Evolutionary conservation across 2,329 filamentous ascomycete genomes (phyloP), one percentile per base, ranked within the genome.

Genomic region (Emericellopsis atlantica): DNA sequence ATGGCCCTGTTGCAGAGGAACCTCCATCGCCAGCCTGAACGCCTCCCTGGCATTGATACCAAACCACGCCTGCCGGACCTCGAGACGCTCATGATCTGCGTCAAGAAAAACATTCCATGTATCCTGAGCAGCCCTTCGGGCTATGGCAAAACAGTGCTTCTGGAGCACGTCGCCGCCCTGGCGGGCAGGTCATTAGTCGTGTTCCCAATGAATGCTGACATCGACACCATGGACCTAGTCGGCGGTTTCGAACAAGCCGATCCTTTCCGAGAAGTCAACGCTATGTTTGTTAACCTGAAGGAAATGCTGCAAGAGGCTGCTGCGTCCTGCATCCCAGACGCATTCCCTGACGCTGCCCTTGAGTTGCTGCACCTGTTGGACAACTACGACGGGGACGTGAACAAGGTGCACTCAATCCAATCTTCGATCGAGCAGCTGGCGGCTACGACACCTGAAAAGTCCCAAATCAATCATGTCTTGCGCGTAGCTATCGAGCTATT

Each of bases 241-340:
- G 92, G 92, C 53, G 92, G 92, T 0, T 98, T 95, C 54, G 92
- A 98, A 58, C 92, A 98, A 60, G 80, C 86, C 15, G 92, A 98
- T 55, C 79, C 85, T 18, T 70, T 83, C 40, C 74, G 90, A 42
- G 76, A 84, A 45, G 67, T 85, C 5, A 79, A 82, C 41, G 65
- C 68, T n/a, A 54, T 59, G 11, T 55, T 78, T 23, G 65, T 73
- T 37, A 51, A 52, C 26, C 54, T 84, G 11, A 62, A 65, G 11
- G 53, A 62, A 6, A 71, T 72, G 42, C 53, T 83, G 15, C 72
- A 76, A 41, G 54, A 56, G 4, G 69, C 66, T 15, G 59, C 73
- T 26, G 59, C 78, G 45, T 60, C 57, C 1, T 55, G 65, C 7
- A 54, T 77, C 15, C 73, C 74, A 1, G 56, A 59, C 24, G 52